These are phyloP conservation scores for Daucus carota DNA, from an alignment of 129 eudicot genomes.

Conservation along the genomic window DNA sequence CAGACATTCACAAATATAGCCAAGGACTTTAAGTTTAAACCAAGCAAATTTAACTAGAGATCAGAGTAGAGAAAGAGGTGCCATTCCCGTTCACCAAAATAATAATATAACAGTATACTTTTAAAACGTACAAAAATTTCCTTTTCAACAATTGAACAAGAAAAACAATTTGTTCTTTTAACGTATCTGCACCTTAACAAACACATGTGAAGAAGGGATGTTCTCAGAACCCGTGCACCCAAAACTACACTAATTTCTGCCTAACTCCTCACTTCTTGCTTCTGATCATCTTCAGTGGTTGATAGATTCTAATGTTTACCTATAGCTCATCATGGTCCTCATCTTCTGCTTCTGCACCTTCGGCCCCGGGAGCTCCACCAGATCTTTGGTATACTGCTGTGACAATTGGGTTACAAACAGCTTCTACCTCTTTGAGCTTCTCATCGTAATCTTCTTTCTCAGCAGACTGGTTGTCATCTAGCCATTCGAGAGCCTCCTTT, in stretches of 20 bases:
- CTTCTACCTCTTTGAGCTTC: constrained; percentile 65
- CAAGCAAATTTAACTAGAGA: not conserved
- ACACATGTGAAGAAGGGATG: constrained; percentile 7
- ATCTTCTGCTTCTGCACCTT: constrained; percentile 25
- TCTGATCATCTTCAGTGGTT: constrained; percentile 14
- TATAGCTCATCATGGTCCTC: constrained; percentile 66
- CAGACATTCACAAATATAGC: not conserved
- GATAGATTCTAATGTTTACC: constrained; percentile 18
- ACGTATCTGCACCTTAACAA: constrained; percentile 18
- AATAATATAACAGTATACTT: not conserved
- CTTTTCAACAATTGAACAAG: constrained; percentile 3
- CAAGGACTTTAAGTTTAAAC: too few relatives aligned
- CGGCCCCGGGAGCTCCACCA: constrained; percentile 50
- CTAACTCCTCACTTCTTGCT: constrained; percentile 5
- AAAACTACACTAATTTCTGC: constrained; percentile 27
- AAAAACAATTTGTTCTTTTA: constrained; percentile 7
- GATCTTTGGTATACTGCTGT: constrained; percentile 67
- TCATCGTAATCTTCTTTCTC: constrained; percentile 70
- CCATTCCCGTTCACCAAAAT: not conserved
- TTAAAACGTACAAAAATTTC: constrained; percentile 1
- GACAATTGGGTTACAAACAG: constrained; percentile 62
- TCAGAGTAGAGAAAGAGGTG: not conserved
- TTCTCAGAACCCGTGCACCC: constrained; percentile 2
- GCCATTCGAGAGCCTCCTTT: constrained; percentile 65
- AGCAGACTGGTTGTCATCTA: constrained; percentile 55